Conservation (phyloP, 1,284 basidiomycete genomes). For the Anthracocystis panici-leucophaei region DNA sequence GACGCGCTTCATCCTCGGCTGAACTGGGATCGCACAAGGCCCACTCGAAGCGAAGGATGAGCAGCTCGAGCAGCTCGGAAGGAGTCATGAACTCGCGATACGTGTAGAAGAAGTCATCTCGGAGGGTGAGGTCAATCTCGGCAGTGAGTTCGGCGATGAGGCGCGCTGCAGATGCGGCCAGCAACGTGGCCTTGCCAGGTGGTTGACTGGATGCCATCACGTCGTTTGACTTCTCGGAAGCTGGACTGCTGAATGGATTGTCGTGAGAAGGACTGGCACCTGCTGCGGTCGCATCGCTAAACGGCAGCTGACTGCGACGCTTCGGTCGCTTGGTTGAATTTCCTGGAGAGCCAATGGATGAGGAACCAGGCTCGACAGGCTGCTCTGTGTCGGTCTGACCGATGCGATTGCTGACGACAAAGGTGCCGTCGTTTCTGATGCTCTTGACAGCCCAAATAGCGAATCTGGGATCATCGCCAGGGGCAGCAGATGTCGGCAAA, state of each 20-base stretch:
- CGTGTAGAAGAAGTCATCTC: constrained; percentile 65
- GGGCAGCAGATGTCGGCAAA: constrained; percentile 42
- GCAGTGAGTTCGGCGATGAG: constrained; percentile 65
- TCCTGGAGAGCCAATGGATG: constrained; percentile 11
- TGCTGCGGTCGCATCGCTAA: constrained; percentile 4
- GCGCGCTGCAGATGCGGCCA: constrained; percentile 55
- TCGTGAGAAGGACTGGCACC: constrained; percentile 1
- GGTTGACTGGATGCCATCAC: background rate
- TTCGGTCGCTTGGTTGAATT: constrained; percentile 29
- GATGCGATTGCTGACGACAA: constrained; percentile 35
- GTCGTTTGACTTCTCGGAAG: constrained; percentile 8
- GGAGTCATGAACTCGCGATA: constrained; percentile 58
- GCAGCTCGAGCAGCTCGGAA: constrained; percentile 50
- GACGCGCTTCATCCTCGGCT: constrained; percentile 53
- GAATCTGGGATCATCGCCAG: constrained; percentile 62
- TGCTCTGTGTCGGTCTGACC: constrained; percentile 28
- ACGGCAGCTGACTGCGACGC: constrained; percentile 27
- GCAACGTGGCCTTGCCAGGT: constrained; percentile 29
- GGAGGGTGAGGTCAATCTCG: constrained; percentile 57
- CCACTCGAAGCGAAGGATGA: constrained; percentile 64
- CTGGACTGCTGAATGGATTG: constrained; percentile 9
- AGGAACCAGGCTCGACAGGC: constrained; percentile 9
- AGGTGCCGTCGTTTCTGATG: constrained; percentile 31
- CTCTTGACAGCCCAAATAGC: constrained; percentile 58
- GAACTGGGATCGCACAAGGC: constrained; percentile 44